phyloP scores from a whole-genome alignment of 1,284 basidiomycete genomes.

The Quambalaria eucalypti region DNA sequence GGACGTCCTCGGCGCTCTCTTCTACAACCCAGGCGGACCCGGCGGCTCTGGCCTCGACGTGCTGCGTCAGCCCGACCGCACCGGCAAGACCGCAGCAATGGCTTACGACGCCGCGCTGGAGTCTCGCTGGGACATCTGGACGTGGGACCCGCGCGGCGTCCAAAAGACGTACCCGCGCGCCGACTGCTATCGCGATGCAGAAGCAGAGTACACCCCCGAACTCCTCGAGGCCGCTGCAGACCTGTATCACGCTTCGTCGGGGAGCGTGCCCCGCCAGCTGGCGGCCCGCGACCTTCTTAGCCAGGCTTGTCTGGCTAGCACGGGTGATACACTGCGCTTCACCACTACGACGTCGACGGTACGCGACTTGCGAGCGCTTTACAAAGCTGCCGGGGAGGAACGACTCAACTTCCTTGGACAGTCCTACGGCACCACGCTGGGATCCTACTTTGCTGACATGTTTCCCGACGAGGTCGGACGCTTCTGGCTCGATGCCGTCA shows the following conservation, averaged over 20 bases:
- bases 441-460: constrained; percentile 26
- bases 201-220: constrained; percentile 13
- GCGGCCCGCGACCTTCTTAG: neutral
- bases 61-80: constrained; percentile 16
- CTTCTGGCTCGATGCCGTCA: constrained; percentile 25
- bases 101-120: no score
- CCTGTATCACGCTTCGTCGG: neutral
- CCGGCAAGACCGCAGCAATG: no score
- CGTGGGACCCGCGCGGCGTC: constrained; percentile 20
- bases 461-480: constrained; percentile 25
- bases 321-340: neutral
- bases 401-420: constrained; percentile 26
- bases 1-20: constrained; percentile 18
- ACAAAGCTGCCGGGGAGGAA: constrained; percentile 20
- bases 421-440: constrained; percentile 29
- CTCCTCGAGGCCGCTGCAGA: neutral
- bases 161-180: constrained; percentile 19
- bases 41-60: constrained; percentile 25
- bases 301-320: neutral
- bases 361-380: constrained; percentile 22
- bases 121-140: constrained; percentile 20
- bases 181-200: constrained; percentile 19
- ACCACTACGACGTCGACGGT: constrained; percentile 1
- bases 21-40: constrained; percentile 30
- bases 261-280: neutral